Evolutionary conservation across 768 basidiomycete genomes (phyloP), one percentile per base, ranked within the genome.

Genomic region (Rhizopogon sp.): DNA sequence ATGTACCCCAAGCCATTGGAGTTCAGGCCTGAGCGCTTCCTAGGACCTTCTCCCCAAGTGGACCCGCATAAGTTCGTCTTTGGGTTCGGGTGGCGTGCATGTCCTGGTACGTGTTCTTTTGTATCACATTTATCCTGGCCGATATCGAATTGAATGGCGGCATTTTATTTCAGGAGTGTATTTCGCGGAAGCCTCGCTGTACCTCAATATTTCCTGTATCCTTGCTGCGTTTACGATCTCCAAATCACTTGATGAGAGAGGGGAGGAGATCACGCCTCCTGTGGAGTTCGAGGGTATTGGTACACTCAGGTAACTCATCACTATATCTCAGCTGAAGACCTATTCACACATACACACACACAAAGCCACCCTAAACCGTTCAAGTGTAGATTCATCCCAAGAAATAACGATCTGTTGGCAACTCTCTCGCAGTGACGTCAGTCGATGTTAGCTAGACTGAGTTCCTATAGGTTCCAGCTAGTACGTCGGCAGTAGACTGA

Each of bases 21-120:
- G 1, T 83, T 83, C 63, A 70, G 74, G 31, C 82, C 82, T 0
- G 72, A 75, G 35, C 73, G 81, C 3, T 71, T 73, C 61, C 67
- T 81, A 11, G 52, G 39, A 5, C 39, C 20, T 22, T 46, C 43
- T 17, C 56, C 60, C 0, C 54, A 61, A 22, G 52, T 56, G 55
- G 56, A 61, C 10, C 55, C 58, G 5, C 57, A 40, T 4, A 44
- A 56, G 11, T 7, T 62, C 25, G 33, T 54, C 11, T 61, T 61
- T 49, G 62, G 60, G 2, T 64, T 64, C 17, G 60, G 62, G n/a
- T 39, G 60, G 5, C 50, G 60, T 10, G 14, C 31, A 10, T 25
- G 4, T 25, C 25, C 25, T 25, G 25, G 25, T 25, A 4, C 25
- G 25, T 25, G 25, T 25, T 25, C 25, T 25, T 25, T 25, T 25